A percentile compares a stretch with the other conserved stretches of the same genome.
These are phyloP conservation scores for Infundibulicybe gibba DNA, from an alignment of 768 basidiomycete species.

Conservation along the genomic window DNA sequence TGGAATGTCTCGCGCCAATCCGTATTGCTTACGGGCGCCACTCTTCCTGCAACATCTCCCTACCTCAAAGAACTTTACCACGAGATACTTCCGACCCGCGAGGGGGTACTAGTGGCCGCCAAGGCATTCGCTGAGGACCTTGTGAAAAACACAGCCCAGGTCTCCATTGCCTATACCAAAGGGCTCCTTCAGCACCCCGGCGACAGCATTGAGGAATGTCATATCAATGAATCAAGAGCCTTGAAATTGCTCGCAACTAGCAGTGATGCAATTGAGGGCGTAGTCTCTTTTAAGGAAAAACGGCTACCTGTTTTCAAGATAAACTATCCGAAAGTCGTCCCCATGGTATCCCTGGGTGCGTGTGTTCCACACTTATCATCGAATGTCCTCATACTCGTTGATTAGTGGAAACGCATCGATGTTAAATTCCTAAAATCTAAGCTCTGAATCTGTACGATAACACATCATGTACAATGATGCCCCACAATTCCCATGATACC, in stretches of 20 bases:
- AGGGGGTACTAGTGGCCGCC: conserved; percentile 50
- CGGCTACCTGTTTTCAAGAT: conserved; percentile 41
- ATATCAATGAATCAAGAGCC: conserved; percentile 47
- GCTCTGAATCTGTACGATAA: neutral
- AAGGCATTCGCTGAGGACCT: conserved; percentile 50
- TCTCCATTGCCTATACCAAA: conserved; percentile 49
- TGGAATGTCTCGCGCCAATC: conserved; percentile 47
- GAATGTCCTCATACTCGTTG: neutral
- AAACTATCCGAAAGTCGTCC: conserved; percentile 36
- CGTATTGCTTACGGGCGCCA: conserved; percentile 46
- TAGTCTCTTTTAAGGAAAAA: conserved; percentile 43
- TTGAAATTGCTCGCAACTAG: conserved; percentile 35
- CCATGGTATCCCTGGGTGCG: conserved; percentile 53
- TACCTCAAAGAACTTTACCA: conserved; percentile 42
- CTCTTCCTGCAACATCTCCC: conserved; percentile 40
- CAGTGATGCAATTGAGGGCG: conserved; percentile 44
- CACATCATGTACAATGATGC: too few relatives aligned
- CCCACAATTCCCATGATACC: too few relatives aligned
- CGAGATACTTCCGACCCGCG: conserved; percentile 41
- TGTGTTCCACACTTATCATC: neutral
- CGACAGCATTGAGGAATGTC: conserved; percentile 48
- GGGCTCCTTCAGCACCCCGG: conserved; percentile 48
- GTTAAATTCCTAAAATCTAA: neutral
- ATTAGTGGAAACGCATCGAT: neutral
- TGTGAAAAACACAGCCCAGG: conserved; percentile 44